A percentile compares a stretch with the other conserved stretches of the same genome.
These are phyloP conservation scores for Crithidia brevicula DNA, from an alignment of 208 protist genomes.

Conservation along the genomic window DNA sequence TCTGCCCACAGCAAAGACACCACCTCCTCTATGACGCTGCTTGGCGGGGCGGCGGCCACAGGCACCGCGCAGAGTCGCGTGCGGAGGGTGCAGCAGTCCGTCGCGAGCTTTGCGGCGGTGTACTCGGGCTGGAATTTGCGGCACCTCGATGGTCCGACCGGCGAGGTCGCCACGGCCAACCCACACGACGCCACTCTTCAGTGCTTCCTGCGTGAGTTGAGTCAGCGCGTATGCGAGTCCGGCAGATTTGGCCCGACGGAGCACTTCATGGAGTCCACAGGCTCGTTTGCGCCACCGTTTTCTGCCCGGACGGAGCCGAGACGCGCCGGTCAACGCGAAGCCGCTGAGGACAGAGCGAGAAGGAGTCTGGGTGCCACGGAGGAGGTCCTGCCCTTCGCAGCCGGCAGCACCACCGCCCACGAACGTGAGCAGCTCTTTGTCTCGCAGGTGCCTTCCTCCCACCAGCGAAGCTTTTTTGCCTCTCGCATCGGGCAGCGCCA, in stretches of 20 bases:
- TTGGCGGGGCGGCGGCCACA: constrained; percentile 6
- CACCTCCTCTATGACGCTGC: constrained; percentile 17
- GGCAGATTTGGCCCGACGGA: not conserved
- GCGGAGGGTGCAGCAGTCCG: constrained; percentile 40
- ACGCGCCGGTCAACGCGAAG: constrained; percentile 7
- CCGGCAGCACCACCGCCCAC: constrained; percentile 49
- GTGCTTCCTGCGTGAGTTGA: constrained; percentile 30
- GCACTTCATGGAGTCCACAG: constrained; percentile 11
- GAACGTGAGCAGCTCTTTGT: constrained; percentile 79
- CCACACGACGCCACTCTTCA: constrained; percentile 29
- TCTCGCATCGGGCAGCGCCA: constrained; percentile 1
- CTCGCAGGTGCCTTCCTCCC: constrained; percentile 41
- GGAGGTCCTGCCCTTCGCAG: constrained; percentile 14
- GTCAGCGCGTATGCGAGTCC: constrained; percentile 25
- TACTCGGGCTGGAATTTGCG: constrained; percentile 50
- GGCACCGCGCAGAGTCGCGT: constrained; percentile 17
- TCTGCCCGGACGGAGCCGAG: constrained; percentile 16
- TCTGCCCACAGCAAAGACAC: constrained; percentile 23
- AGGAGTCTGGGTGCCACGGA: not conserved
- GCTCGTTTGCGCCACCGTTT: constrained; percentile 6
- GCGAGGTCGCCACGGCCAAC: not conserved
- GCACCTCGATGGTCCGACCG: constrained; percentile 22
- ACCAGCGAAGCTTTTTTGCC: not conserved
- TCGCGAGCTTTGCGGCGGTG: constrained; percentile 57
- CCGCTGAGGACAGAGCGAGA: not conserved